A percentile compares a stretch with the other conserved stretches of the same genome.
phyloP scores from a whole-genome alignment of 139 green algal species.

The Micromonas commoda region DNA sequence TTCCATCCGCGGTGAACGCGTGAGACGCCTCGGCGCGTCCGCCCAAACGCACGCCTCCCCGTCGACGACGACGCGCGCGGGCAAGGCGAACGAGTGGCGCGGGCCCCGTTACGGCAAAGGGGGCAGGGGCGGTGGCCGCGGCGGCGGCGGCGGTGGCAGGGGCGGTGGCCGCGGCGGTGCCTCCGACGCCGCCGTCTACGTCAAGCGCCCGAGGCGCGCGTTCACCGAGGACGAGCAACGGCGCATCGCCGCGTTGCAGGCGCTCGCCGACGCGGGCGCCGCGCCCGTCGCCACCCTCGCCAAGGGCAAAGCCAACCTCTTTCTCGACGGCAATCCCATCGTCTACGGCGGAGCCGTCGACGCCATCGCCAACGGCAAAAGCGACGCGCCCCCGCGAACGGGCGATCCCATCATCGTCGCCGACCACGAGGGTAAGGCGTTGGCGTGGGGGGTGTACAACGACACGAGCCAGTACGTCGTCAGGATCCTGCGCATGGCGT shows the following conservation, averaged over 20 bases:
- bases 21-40: no score
- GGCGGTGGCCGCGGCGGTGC: not conserved
- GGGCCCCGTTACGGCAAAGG: no score
- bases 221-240: not conserved
- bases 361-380: conserved; percentile 14
- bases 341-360: conserved; percentile 44
- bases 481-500: conserved; percentile 35
- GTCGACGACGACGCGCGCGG: no score
- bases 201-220: not conserved
- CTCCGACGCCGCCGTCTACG: not conserved
- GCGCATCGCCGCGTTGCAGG: not conserved
- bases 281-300: conserved; percentile 28
- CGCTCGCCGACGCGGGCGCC: not conserved
- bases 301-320: conserved; percentile 38
- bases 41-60: no score
- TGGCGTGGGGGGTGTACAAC: conserved; percentile 46
- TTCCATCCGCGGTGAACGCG: no score
- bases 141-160: not conserved
- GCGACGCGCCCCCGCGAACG: not conserved
- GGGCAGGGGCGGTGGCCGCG: no score
- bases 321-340: conserved; percentile 32
- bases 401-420: conserved; percentile 34
- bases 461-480: conserved; percentile 41
- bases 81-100: no score
- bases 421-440: conserved; percentile 1